Percentiles rank a stretch among this genome's conserved stretches.
These are phyloP conservation scores for Incumbomyces delicatus DNA, from an alignment of 2,329 filamentous ascomycete species.

Conservation along the genomic window DNA sequence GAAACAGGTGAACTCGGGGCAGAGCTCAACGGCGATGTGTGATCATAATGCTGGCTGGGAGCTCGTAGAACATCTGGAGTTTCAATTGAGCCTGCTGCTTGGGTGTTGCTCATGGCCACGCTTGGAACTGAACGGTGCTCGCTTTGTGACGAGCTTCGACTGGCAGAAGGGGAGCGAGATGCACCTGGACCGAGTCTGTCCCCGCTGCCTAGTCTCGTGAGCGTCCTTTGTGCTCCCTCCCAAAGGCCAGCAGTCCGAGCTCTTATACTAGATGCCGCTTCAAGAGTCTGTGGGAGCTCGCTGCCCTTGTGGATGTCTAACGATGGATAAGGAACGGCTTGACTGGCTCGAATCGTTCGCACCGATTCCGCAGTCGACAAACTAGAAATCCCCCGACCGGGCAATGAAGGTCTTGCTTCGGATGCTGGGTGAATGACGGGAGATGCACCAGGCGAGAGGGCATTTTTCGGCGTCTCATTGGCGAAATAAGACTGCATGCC, in stretches of 20 bases:
- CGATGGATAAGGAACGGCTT: slow-evolving; percentile 16
- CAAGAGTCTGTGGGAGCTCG: slow-evolving; percentile 10
- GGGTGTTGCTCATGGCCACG: slow-evolving; percentile 34
- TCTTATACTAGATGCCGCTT: slow-evolving; percentile 9
- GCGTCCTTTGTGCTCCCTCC: slow-evolving; percentile 15
- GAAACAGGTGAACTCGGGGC: not conserved
- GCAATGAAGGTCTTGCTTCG: slow-evolving; percentile 27
- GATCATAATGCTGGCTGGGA: not conserved
- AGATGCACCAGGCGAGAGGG: not conserved
- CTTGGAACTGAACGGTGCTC: slow-evolving; percentile 32
- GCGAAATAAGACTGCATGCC: slow-evolving; percentile 30
- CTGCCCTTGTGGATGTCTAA: slow-evolving; percentile 5
- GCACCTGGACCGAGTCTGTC: slow-evolving; percentile 25
- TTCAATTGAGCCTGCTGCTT: slow-evolving; percentile 35
- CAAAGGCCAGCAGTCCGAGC: slow-evolving; percentile 17
- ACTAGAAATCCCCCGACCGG: slow-evolving; percentile 32
- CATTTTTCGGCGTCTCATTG: slow-evolving; percentile 13
- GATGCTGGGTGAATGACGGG: slow-evolving; percentile 10
- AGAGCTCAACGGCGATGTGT: not conserved
- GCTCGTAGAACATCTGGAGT: slow-evolving; percentile 28
- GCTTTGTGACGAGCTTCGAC: slow-evolving; percentile 18
- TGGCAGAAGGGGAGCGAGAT: slow-evolving; percentile 26
- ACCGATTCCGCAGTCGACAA: slow-evolving; percentile 38
- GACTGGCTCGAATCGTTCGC: slow-evolving; percentile 33
- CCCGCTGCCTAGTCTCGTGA: slow-evolving; percentile 20